phyloP scores from a whole-genome alignment of 2,329 filamentous ascomycete genomes.

The Cladophialophora chaetospira region DNA sequence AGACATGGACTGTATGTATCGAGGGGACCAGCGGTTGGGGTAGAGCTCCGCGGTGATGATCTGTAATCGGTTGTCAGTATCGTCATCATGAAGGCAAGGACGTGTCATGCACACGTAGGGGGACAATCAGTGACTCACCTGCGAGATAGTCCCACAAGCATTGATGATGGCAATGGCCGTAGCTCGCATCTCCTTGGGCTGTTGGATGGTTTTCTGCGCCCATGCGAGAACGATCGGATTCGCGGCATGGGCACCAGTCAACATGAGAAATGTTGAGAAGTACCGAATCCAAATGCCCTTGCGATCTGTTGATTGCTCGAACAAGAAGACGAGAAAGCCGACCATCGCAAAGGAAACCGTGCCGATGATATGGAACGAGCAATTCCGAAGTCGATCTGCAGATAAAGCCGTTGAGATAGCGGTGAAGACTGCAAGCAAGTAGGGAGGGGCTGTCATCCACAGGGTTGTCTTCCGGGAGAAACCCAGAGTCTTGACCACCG shows the following conservation, averaged over 20 bases:
- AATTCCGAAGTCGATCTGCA: conserved; percentile 65
- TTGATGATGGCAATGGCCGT: conserved; percentile 48
- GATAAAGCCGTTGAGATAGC: conserved; percentile 69
- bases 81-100: too few relatives aligned
- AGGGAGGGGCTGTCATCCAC: conserved; percentile 61
- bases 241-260: conserved; percentile 39
- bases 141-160: conserved; percentile 39
- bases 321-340: conserved; percentile 38
- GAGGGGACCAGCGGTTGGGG: conserved; percentile 20
- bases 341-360: conserved; percentile 45
- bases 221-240: conserved; percentile 49
- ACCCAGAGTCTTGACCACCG: conserved; percentile 67
- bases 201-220: conserved; percentile 45
- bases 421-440: conserved; percentile 46
- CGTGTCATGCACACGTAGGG: too few relatives aligned
- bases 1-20: conserved; percentile 27
- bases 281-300: conserved; percentile 37
- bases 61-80: too few relatives aligned
- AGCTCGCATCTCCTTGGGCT: conserved; percentile 49
- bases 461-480: conserved; percentile 62
- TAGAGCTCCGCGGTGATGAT: conserved; percentile 33
- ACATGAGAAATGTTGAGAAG: conserved; percentile 38
- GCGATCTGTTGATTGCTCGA: not conserved
- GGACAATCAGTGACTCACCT: conserved; percentile 6
- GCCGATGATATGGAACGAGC: conserved; percentile 66